Base-by-base conservation (phyloP, 164 flowering plant species). In the Aristolochia contorta region DNA sequence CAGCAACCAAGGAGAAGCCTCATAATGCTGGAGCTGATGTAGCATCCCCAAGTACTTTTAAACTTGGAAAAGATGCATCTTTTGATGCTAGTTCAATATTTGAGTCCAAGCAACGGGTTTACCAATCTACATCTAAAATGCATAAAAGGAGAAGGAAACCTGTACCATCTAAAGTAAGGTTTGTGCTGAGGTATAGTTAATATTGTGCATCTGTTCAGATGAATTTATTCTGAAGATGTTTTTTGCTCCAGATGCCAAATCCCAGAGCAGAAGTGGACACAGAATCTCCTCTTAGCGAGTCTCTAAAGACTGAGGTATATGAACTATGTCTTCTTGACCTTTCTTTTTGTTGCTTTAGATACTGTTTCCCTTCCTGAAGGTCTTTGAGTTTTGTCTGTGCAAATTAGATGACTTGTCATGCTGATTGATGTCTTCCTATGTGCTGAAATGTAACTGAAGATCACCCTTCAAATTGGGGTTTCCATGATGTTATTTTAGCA, bases 131-230 rank as follows among this genome's bases (percentile, higher is more conserved):
- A 43, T n/a, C 60, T 49, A 75, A 65, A 57, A 20, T 66, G 30
- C 30, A 48, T 30, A 80, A 74, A 59, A 72, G 66, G 49, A 80
- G 75, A 65, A 74, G 68, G 54, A 81, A 75, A 69, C 56, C 63
- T 22, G 20, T 67, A 47, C 63, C 66, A 23, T 74, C 74, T 54
- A 78, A 79, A 71, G 87, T 80, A 75, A 74, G 79, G 19, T 56
- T 16, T 56, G 19, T 16, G 22, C 22, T 49, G 22, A 5, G 53
- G n/a, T 5, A 49, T 4, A 49, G 22, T 37, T 37, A 49, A 20
- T 49, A 49, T 4, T 6, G 53, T 49, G 30, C 0, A 43, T 16
- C 10, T 20, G 24, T 16, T 49, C 53, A 27, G 2, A 27, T 2
- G 30, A 27, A 27, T 27, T 27, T 2, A 27, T 27, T 27, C 30